phyloP scores from a whole-genome alignment of 2,329 filamentous ascomycete genomes.

The Exophiala oligosperma region DNA sequence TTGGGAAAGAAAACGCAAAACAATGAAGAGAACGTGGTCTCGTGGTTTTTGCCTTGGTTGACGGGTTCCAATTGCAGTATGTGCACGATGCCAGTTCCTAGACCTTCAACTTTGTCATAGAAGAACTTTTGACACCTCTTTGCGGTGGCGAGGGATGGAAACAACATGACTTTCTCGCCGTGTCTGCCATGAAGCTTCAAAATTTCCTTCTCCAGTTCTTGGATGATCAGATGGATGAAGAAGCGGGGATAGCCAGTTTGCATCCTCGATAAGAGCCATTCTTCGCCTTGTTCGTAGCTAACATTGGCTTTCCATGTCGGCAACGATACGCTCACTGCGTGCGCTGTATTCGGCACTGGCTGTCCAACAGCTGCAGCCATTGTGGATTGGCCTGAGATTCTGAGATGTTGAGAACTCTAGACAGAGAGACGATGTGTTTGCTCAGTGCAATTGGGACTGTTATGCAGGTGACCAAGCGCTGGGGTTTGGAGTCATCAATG shows the following conservation, averaged over 20 bases:
- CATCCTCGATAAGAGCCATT: constrained; percentile 84
- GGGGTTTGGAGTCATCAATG: neutral
- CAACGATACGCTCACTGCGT: constrained; percentile 92
- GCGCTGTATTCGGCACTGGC: constrained; percentile 75
- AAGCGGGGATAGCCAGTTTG: constrained; percentile 91
- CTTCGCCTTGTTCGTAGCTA: constrained; percentile 88
- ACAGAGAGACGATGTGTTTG: neutral
- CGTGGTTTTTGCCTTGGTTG: constrained; percentile 44
- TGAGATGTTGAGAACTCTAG: neutral
- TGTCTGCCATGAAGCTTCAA: constrained; percentile 60
- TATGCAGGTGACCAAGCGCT: neutral
- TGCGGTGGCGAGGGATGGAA: constrained; percentile 72
- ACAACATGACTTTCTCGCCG: constrained; percentile 69
- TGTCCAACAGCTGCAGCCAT: constrained; percentile 55
- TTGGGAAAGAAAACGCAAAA: constrained; percentile 71
- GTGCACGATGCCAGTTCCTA: constrained; percentile 51
- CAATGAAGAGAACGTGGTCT: constrained; percentile 60
- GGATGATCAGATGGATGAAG: constrained; percentile 84
- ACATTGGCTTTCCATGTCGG: constrained; percentile 91
- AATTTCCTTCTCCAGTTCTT: constrained; percentile 69
- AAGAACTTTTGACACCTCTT: constrained; percentile 74
- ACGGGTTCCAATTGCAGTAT: constrained; percentile 65
- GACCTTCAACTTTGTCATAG: constrained; percentile 55
- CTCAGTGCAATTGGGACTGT: neutral
- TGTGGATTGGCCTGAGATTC: neutral